Conservation (phyloP, 2,329 filamentous ascomycete genomes). For the Pyrenophora teres region DNA sequence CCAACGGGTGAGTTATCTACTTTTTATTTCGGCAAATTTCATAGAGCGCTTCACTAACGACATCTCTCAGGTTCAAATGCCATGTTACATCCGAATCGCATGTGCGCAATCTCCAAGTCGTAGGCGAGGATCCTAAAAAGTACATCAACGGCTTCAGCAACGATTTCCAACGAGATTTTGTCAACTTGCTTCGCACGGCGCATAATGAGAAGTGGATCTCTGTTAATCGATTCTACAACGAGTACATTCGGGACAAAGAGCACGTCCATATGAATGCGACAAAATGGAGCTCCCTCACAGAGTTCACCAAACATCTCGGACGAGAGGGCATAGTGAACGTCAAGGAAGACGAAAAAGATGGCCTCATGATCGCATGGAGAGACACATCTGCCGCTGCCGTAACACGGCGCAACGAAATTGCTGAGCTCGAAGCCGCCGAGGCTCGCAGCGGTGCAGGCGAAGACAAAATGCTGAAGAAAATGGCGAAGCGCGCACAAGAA, state of each 20-base stretch:
- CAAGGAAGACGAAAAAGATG: constrained; percentile 82
- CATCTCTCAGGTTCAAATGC: constrained; percentile 50
- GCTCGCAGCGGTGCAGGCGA: constrained; percentile 90
- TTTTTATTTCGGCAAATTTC: too few relatives aligned
- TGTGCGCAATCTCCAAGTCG: constrained; percentile 74
- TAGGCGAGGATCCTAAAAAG: constrained; percentile 85
- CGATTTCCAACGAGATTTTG: constrained; percentile 80
- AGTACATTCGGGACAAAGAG: constrained; percentile 73
- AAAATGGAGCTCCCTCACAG: constrained; percentile 82
- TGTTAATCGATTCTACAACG: constrained; percentile 93
- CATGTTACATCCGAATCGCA: constrained; percentile 85
- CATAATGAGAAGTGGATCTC: constrained; percentile 91
- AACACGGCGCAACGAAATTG: constrained; percentile 76
- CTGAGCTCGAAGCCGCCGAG: constrained; percentile 83
- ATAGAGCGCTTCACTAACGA: too few relatives aligned
- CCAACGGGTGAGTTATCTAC: constrained; percentile 62
- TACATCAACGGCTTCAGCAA: constrained; percentile 80
- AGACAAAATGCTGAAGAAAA: constrained; percentile 78
- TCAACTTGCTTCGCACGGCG: constrained; percentile 75
- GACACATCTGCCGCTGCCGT: constrained; percentile 89
- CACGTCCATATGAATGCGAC: constrained; percentile 96
- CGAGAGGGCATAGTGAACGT: constrained; percentile 86
- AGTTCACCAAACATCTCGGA: constrained; percentile 86
- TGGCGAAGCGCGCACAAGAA: constrained; percentile 76
- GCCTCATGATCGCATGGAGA: constrained; percentile 84